Evolutionary conservation across 2,329 filamentous ascomycete species (phyloP).

Genomic region (Colletotrichum tabaci): DNA sequence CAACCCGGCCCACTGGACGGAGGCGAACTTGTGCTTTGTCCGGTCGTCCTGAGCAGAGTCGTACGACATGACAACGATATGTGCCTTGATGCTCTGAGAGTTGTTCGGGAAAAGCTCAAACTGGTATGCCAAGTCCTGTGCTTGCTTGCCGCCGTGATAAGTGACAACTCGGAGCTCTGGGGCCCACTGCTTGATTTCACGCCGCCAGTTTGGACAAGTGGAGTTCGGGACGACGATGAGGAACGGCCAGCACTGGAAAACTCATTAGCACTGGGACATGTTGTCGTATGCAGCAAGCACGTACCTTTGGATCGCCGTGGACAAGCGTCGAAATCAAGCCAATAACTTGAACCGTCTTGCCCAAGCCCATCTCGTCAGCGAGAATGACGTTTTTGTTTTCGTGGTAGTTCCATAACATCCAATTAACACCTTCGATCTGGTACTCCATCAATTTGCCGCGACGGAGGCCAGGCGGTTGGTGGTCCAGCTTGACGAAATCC

Average conservation of each 20-base stretch:
- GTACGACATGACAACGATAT: conserved; percentile 95
- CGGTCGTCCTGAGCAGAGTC: conserved; percentile 85
- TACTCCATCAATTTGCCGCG: conserved; percentile 93
- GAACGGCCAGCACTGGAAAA: conserved; percentile 83
- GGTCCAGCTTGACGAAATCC: conserved; percentile 78
- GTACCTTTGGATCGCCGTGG: conserved; percentile 70
- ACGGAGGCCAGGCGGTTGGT: conserved; percentile 81
- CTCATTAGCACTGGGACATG: conserved; percentile 38
- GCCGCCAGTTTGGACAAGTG: conserved; percentile 97
- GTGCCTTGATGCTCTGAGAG: conserved; percentile 81
- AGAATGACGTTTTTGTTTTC: conserved; percentile 87
- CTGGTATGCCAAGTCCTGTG: conserved; percentile 83
- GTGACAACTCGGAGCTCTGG: conserved; percentile 90
- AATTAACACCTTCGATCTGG: conserved; percentile 93
- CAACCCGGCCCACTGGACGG: conserved; percentile 86
- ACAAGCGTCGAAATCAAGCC: conserved; percentile 83
- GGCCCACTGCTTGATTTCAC: conserved; percentile 95
- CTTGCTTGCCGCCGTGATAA: conserved; percentile 84
- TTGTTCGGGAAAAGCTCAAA: conserved; percentile 87
- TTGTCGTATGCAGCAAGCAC: not conserved
- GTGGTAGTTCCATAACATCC: conserved; percentile 94
- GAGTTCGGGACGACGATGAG: conserved; percentile 94
- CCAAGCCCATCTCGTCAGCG: conserved; percentile 98
- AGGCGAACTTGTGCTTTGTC: conserved; percentile 75
- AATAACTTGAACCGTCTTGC: conserved; percentile 96